phyloP scores from a whole-genome alignment of 495 filamentous ascomycete genomes.

The Penicillium turbatum region DNA sequence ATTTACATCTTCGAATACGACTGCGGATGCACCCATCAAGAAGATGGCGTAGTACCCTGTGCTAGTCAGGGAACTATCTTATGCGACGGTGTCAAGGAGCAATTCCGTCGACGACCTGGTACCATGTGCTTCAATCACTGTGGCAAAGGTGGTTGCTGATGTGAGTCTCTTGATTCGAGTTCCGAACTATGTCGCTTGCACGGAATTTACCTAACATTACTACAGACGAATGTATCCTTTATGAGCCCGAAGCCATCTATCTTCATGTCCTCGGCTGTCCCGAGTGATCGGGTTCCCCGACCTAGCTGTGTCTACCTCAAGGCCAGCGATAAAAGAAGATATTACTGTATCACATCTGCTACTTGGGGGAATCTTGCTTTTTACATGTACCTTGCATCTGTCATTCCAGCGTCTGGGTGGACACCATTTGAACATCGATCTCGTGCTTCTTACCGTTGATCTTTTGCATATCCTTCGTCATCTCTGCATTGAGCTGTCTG shows the following conservation, averaged over 20 bases:
- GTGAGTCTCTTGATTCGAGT: not conserved
- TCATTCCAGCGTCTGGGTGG: not conserved
- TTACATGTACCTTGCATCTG: not conserved
- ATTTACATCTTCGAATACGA: constrained; percentile 42
- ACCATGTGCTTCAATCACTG: constrained; percentile 39
- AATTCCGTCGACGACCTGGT: constrained; percentile 32
- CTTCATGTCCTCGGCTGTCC: not conserved
- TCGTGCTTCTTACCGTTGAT: not conserved
- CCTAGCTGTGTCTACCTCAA: not conserved
- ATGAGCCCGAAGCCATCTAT: not conserved
- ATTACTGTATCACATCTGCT: not conserved
- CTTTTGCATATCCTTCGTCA: not conserved
- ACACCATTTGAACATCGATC: not conserved
- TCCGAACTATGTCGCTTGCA: not conserved
- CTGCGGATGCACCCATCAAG: constrained; percentile 38
- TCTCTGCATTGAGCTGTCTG: not conserved
- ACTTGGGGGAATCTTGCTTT: not conserved
- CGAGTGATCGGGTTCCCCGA: not conserved
- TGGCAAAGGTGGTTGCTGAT: constrained; percentile 17
- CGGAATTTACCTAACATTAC: not conserved
- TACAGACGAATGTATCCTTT: not conserved
- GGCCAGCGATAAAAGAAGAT: not conserved
- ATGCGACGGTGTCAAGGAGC: constrained; percentile 36
- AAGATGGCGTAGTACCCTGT: constrained; percentile 37
- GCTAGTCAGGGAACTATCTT: constrained; percentile 30